phyloP scores from a whole-genome alignment of 805 yeast genomes.

The Saccharomycopsis sp. region DNA sequence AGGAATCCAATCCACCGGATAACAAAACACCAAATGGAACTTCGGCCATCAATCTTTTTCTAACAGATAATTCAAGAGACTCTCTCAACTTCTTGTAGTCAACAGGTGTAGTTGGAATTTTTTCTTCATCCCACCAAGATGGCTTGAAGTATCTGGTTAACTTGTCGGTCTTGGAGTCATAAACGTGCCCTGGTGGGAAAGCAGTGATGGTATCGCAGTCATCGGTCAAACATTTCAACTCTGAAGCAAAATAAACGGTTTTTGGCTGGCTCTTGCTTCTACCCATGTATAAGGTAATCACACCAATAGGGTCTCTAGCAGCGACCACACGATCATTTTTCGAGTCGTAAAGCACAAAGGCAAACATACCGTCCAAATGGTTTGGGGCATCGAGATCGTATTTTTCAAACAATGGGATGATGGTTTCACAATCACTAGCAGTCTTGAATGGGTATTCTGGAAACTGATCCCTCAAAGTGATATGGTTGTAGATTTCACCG shows the following conservation, averaged over 20 bases:
- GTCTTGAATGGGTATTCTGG: slow-evolving; percentile 72
- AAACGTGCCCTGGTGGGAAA: slow-evolving; percentile 98
- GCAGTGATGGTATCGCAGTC: slow-evolving; percentile 90
- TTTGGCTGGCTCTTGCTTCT: slow-evolving; percentile 56
- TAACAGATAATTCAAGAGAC: slow-evolving; percentile 84
- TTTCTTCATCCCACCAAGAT: slow-evolving; percentile 82
- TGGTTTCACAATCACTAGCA: slow-evolving; percentile 93
- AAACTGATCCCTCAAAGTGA: slow-evolving; percentile 70
- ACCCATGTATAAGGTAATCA: slow-evolving; percentile 95
- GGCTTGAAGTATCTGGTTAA: slow-evolving; percentile 86
- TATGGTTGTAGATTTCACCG: slow-evolving; percentile 98
- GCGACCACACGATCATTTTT: slow-evolving; percentile 82
- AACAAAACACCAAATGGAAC: slow-evolving; percentile 97
- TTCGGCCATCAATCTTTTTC: slow-evolving; percentile 99
- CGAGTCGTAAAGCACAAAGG: slow-evolving; percentile 84
- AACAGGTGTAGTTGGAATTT: slow-evolving; percentile 66
- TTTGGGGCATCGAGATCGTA: slow-evolving; percentile 88
- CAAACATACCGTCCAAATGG: slow-evolving; percentile 95
- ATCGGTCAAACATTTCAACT: slow-evolving; percentile 85
- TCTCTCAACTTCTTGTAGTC: slow-evolving; percentile 68
- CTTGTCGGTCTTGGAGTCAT: slow-evolving; percentile 84
- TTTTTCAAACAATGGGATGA: slow-evolving; percentile 84
- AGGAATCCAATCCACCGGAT: slow-evolving; percentile 96
- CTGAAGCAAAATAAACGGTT: slow-evolving; percentile 86
- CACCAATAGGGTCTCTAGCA: slow-evolving; percentile 97